Percentiles rank a stretch among this genome's conserved stretches.
Conservation (phyloP, 305 asterid species). For the Solanum aculeatissimum region DNA sequence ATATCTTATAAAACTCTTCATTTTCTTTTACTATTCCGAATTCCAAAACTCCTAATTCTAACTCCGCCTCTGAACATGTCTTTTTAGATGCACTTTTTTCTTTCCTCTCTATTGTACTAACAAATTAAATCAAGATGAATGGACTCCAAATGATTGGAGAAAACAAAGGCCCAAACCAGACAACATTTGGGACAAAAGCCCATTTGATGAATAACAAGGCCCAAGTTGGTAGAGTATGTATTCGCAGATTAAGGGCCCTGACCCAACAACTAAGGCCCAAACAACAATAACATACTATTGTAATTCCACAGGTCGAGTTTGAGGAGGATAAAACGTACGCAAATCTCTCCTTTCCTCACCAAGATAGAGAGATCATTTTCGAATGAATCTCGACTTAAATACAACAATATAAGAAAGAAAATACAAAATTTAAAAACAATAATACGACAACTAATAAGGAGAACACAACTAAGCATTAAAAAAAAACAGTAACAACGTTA, state of each 20-base stretch:
- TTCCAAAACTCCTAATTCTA: too few relatives aligned
- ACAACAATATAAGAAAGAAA: too few relatives aligned
- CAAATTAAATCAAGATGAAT: not conserved
- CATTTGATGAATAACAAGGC: not conserved
- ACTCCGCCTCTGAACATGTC: too few relatives aligned
- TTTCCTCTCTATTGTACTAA: not conserved
- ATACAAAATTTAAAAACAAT: not conserved
- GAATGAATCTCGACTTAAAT: not conserved
- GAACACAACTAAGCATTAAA: not conserved
- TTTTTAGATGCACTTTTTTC: too few relatives aligned
- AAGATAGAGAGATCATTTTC: too few relatives aligned
- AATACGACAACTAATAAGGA: not conserved
- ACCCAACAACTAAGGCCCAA: not conserved
- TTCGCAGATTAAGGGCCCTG: not conserved
- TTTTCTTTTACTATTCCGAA: not conserved
- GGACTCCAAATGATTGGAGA: not conserved
- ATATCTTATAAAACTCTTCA: not conserved
- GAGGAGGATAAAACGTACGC: too few relatives aligned
- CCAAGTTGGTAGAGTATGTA: not conserved
- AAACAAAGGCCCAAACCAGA: not conserved
- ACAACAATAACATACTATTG: not conserved
- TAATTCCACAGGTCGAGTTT: rapidly evolving
- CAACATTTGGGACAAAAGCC: not conserved
- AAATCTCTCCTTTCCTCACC: rapidly evolving
- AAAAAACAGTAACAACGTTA: too few relatives aligned